Conservation (phyloP, 2,329 filamentous ascomycete species). For the Dactylellina leptospora region DNA sequence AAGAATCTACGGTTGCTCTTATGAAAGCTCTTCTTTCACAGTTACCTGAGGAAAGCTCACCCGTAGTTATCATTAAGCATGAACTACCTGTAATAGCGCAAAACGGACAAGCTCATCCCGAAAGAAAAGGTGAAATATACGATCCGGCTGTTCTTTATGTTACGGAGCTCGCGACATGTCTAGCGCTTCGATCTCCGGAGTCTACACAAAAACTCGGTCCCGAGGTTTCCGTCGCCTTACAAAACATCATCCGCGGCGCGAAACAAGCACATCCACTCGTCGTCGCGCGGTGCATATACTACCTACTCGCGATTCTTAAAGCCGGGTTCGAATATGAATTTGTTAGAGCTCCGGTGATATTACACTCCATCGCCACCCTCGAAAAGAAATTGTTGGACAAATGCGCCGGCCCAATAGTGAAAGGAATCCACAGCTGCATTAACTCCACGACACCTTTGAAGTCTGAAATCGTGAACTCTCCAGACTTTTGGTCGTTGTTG, state of each 20-base stretch:
- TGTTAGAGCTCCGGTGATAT: conserved; percentile 86
- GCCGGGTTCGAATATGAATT: conserved; percentile 90
- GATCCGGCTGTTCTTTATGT: conserved; percentile 88
- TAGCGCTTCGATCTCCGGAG: conserved; percentile 78
- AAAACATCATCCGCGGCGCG: conserved; percentile 81
- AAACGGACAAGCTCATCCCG: conserved; percentile 67
- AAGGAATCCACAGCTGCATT: conserved; percentile 82
- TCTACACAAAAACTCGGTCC: conserved; percentile 79
- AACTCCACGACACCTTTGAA: conserved; percentile 68
- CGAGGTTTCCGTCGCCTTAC: conserved; percentile 79
- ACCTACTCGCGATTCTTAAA: conserved; percentile 81
- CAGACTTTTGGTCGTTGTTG: conserved; percentile 95
- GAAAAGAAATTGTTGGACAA: conserved; percentile 78
- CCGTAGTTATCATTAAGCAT: conserved; percentile 88
- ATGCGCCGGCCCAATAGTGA: conserved; percentile 77
- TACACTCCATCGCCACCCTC: conserved; percentile 90
- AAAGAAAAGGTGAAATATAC: conserved; percentile 72
- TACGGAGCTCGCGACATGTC: conserved; percentile 85
- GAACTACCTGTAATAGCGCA: conserved; percentile 74
- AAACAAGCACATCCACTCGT: conserved; percentile 82
- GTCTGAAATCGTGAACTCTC: conserved; percentile 93
- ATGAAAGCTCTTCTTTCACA: conserved; percentile 79
- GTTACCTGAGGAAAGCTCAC: conserved; percentile 83
- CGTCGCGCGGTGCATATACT: conserved; percentile 83
- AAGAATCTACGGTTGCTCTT: conserved; percentile 60